These are phyloP conservation scores for Helicostylum pulchrum DNA, from an alignment of 192 early-diverging fungal genomes.

Conservation along the genomic window DNA sequence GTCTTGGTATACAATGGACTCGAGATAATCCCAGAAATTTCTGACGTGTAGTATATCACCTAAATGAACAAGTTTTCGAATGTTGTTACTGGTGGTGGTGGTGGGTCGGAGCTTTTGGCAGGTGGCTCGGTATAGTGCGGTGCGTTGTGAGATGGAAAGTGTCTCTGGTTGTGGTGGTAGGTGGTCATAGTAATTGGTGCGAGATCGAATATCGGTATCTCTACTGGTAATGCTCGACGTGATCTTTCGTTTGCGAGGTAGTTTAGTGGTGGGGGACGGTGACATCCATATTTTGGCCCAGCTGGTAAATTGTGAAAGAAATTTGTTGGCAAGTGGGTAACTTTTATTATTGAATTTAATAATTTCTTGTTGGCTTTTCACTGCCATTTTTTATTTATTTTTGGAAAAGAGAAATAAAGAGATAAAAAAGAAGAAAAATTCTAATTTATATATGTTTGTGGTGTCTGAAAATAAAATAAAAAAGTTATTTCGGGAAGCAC, in stretches of 20 bases:
- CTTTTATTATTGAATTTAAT: background rate
- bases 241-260: background rate
- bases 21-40: conserved; percentile 6
- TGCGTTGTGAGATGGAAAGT: background rate
- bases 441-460: conserved; percentile 1
- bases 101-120: conserved; percentile 15
- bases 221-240: background rate
- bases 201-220: conserved; percentile 6
- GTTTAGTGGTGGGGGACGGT: background rate
- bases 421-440: background rate
- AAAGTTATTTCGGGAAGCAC: background rate
- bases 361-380: background rate
- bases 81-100: background rate
- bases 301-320: conserved; percentile 5
- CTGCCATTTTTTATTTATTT: background rate
- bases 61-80: background rate
- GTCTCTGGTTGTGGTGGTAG: background rate
- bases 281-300: conserved; percentile 15
- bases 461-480: background rate
- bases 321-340: background rate
- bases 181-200: background rate
- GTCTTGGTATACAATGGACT: background rate
- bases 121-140: background rate
- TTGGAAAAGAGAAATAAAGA: background rate
- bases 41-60: conserved; percentile 11